Evolutionary conservation across 306 rosid species (phyloP).

Genomic region (Quercus aquifolioides): DNA sequence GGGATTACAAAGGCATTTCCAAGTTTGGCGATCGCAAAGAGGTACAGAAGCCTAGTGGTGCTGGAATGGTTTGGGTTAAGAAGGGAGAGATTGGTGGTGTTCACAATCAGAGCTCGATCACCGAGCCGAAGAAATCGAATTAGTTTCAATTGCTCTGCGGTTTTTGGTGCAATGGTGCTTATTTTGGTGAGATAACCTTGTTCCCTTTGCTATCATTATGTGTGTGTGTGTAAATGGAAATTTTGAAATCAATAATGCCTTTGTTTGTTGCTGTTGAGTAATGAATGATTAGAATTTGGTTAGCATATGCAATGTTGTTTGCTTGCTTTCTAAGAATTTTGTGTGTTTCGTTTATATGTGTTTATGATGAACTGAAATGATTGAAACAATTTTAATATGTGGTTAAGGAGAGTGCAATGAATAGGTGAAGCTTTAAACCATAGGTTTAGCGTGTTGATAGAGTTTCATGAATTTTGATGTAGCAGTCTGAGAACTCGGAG

Average conservation of each 20-base stretch:
- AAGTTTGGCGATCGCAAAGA: neutral
- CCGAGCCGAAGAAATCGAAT: neutral
- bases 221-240: neutral
- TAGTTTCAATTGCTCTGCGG: neutral
- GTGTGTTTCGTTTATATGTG: neutral
- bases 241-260: neutral
- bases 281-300: neutral
- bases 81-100: constrained; percentile 36
- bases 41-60: neutral
- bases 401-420: neutral
- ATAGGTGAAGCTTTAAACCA: neutral
- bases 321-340: neutral
- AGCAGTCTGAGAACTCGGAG: neutral
- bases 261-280: neutral
- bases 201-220: neutral
- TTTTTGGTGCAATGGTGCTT: neutral
- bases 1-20: neutral
- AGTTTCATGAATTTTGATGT: neutral
- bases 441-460: neutral
- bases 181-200: constrained; percentile 25
- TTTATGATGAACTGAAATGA: neutral
- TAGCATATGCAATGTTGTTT: too few relatives aligned
- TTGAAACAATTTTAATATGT: neutral
- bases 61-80: constrained; percentile 52
- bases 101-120: constrained; percentile 15